phyloP scores from a whole-genome alignment of 495 filamentous ascomycete species.

The Penicillium ochrochloron region DNA sequence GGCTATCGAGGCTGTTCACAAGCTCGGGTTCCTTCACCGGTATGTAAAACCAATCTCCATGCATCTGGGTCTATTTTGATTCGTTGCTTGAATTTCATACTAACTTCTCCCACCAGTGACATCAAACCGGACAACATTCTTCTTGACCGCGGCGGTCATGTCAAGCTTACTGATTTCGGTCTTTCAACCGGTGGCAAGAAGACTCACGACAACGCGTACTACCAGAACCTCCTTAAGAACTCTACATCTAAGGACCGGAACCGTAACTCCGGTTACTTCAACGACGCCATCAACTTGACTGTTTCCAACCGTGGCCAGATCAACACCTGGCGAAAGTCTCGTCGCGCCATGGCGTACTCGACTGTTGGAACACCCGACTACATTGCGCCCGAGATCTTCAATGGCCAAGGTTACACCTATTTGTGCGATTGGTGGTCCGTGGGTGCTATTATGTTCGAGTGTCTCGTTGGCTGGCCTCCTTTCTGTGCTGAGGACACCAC shows the following conservation, averaged over 20 bases:
- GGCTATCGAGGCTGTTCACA: constrained; percentile 97
- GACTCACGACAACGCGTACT: constrained; percentile 96
- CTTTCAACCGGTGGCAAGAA: constrained; percentile 98
- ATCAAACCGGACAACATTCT: constrained; percentile 99
- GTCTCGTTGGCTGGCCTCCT: constrained; percentile 96
- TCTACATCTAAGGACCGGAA: constrained; percentile 71
- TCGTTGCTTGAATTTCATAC: neutral
- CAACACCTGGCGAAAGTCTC: constrained; percentile 97
- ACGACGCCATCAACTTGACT: constrained; percentile 97
- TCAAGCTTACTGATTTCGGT: constrained; percentile 98
- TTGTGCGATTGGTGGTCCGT: constrained; percentile 99
- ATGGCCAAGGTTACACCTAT: constrained; percentile 90
- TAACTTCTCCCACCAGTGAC: constrained; percentile 63
- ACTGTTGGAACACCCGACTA: constrained; percentile 99
- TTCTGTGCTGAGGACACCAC: constrained; percentile 98
- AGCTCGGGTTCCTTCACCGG: constrained; percentile 98
- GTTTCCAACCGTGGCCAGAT: constrained; percentile 96
- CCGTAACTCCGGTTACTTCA: constrained; percentile 83
- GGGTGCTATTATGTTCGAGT: constrained; percentile 99
- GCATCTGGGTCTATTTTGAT: neutral
- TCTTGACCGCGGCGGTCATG: constrained; percentile 90
- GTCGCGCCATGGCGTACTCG: constrained; percentile 93
- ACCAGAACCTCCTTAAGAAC: constrained; percentile 90
- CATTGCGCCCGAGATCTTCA: constrained; percentile 98
- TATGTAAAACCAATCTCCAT: constrained; percentile 46